These are phyloP conservation scores for Iris macrosiphon DNA, from an alignment of 106 monocot genomes.

Conservation along the genomic window DNA sequence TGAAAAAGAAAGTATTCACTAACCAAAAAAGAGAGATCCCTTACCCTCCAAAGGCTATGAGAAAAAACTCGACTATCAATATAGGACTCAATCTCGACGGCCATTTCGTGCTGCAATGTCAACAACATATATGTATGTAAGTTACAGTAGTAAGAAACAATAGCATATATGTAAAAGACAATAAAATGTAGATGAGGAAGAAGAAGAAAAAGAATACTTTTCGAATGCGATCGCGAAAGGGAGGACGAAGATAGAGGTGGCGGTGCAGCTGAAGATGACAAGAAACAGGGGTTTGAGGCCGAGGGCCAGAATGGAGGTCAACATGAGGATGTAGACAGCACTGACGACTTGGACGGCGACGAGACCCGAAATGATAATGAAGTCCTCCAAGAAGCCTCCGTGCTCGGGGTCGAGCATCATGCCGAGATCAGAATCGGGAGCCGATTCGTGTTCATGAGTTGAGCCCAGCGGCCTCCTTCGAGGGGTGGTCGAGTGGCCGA, in stretches of 20 bases:
- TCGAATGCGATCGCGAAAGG: conserved; percentile 52
- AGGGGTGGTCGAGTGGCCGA: neutral
- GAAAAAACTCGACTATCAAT: too few species aligned
- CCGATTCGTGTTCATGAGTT: neutral
- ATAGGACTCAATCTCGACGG: too few species aligned
- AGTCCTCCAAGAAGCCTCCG: conserved; percentile 19
- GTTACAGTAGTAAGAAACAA: too few species aligned
- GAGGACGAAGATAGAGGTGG: conserved; percentile 34
- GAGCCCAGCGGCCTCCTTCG: neutral
- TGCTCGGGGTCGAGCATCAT: neutral
- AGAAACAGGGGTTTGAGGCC: conserved; percentile 55
- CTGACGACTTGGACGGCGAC: conserved; percentile 31
- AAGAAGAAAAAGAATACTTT: too few species aligned
- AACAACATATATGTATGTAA: too few species aligned
- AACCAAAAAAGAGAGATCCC: too few species aligned
- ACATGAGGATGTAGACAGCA: conserved; percentile 35
- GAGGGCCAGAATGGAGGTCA: conserved; percentile 30
- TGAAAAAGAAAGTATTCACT: too few species aligned
- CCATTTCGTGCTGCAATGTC: too few species aligned
- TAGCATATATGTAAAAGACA: too few species aligned
- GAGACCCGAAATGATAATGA: conserved; percentile 35
- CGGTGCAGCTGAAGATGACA: conserved; percentile 31
- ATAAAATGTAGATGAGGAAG: too few species aligned
- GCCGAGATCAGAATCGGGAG: neutral
- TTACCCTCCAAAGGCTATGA: too few species aligned